Conservation (phyloP, 2,329 filamentous ascomycete genomes). For the Canariomyces notabilis region DNA sequence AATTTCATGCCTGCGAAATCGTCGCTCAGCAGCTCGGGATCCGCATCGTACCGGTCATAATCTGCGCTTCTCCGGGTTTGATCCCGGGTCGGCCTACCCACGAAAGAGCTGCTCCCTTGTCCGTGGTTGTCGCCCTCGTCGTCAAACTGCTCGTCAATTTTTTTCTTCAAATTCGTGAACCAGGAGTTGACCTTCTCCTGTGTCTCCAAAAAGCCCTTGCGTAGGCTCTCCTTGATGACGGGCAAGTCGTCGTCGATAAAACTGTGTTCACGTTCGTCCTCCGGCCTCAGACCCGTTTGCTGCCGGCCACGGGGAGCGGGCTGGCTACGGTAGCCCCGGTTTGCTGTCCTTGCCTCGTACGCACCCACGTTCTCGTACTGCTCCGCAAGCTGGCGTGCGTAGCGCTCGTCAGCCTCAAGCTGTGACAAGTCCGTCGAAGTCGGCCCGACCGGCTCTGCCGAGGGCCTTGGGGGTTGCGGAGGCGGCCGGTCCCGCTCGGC, state of each 20-base stretch:
- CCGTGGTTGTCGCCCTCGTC: slow-evolving; percentile 55
- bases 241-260: slow-evolving; percentile 97
- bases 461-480: slow-evolving; percentile 73
- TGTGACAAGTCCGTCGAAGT: slow-evolving; percentile 63
- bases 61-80: slow-evolving; percentile 71
- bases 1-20: slow-evolving; percentile 74
- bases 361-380: slow-evolving; percentile 68
- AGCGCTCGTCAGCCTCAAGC: slow-evolving; percentile 45
- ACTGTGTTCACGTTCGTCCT: slow-evolving; percentile 70
- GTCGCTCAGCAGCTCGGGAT: slow-evolving; percentile 83
- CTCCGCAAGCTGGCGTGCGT: slow-evolving; percentile 71
- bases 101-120: slow-evolving; percentile 32
- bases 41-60: slow-evolving; percentile 88
- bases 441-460: slow-evolving; percentile 31
- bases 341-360: slow-evolving; percentile 53
- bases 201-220: slow-evolving; percentile 91
- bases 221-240: slow-evolving; percentile 85
- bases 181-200: slow-evolving; percentile 89
- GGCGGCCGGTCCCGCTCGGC: slow-evolving; percentile 56
- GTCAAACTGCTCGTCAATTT: slow-evolving; percentile 81
- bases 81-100: slow-evolving; percentile 54
- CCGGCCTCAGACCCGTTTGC: slow-evolving; percentile 46
- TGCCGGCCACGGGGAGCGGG: slow-evolving; percentile 37
- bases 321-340: slow-evolving; percentile 29
- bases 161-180: slow-evolving; percentile 89